Evolutionary conservation across 1,284 basidiomycete species (phyloP).

Genomic region (Lentinula novae-zelandiae): DNA sequence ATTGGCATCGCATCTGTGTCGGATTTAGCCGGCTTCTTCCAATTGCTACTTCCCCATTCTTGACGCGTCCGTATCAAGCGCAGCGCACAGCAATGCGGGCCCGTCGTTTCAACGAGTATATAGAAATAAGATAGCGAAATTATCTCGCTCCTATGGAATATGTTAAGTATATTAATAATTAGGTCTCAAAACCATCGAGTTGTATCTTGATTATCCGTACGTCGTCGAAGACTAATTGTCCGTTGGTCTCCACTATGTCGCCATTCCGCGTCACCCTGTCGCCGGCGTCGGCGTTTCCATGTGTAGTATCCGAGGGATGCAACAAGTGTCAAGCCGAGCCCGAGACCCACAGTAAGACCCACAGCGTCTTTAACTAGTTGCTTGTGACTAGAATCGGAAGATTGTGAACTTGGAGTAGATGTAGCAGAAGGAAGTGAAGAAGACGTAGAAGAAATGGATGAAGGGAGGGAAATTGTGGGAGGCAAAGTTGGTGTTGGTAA

Average conservation of each 20-base stretch:
- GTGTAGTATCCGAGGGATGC: conserved; percentile 25
- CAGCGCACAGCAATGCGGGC: no score
- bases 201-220: conserved; percentile 7
- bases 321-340: conserved; percentile 33
- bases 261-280: background rate
- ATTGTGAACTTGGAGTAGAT: conserved; percentile 11
- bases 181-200: conserved; percentile 10
- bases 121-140: no score
- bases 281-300: conserved; percentile 28
- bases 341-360: conserved; percentile 36
- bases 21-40: no score
- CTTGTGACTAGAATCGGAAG: conserved; percentile 18
- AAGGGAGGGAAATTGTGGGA: conserved; percentile 31
- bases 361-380: conserved; percentile 31
- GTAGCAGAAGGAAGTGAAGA: conserved; percentile 5
- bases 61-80: no score
- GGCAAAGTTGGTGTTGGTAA: conserved; percentile 40
- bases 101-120: no score
- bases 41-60: no score
- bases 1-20: no score
- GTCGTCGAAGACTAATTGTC: background rate
- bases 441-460: conserved; percentile 19
- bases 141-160: no score
- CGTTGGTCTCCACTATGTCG: conserved; percentile 1
- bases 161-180: no score